Percentiles rank a stretch among this genome's conserved stretches.
Conservation (phyloP, 2,329 filamentous ascomycete species). For the Ceratocystis huliohia region DNA sequence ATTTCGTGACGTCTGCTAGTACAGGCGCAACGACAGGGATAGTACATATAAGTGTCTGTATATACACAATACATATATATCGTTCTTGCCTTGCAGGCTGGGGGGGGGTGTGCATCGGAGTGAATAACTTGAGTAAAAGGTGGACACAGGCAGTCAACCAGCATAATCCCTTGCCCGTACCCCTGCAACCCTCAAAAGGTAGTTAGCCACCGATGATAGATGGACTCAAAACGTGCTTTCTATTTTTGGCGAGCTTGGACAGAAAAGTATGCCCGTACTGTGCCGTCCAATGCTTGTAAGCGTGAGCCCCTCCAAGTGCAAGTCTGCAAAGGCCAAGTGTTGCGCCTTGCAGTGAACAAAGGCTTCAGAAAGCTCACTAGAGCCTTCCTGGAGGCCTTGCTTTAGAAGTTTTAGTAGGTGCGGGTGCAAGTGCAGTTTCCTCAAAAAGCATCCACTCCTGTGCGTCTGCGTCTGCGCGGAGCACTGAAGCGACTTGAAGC, state of each 20-base stretch:
- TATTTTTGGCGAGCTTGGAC: slow-evolving; percentile 2
- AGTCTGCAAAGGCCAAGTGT: not conserved
- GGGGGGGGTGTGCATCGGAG: no score
- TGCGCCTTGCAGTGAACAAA: not conserved
- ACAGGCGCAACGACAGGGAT: not conserved
- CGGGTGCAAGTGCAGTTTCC: slow-evolving; percentile 2
- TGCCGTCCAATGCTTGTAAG: slow-evolving; percentile 2
- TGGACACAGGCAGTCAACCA: not conserved
- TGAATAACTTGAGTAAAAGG: no score
- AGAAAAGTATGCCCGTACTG: slow-evolving; percentile 7
- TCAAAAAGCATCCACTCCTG: not conserved
- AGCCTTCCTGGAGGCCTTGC: not conserved
- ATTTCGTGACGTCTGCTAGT: not conserved
- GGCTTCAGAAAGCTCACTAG: not conserved
- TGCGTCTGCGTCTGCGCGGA: not conserved
- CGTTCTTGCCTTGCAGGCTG: no score
- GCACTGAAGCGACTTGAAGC: not conserved
- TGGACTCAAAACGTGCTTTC: not conserved
- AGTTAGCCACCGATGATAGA: not conserved
- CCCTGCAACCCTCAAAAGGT: not conserved
- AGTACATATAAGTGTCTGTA: not conserved
- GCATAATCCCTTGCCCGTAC: not conserved
- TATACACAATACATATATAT: no score
- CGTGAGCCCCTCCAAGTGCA: not conserved
- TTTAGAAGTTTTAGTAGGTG: not conserved